Base-by-base conservation (phyloP, 2,329 filamentous ascomycete species). In the Stachybotrys echinatus region DNA sequence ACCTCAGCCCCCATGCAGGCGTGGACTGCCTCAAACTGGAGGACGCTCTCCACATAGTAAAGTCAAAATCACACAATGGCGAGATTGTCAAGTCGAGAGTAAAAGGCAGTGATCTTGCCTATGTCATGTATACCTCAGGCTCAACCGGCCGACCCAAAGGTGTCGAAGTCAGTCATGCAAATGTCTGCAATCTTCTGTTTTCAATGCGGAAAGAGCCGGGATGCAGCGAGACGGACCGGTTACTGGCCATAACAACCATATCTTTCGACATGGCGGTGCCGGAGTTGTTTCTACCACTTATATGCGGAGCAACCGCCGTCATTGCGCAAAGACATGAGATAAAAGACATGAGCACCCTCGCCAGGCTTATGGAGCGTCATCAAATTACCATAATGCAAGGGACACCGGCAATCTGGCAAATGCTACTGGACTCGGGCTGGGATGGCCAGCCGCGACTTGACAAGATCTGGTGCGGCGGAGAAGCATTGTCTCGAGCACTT, bases 61-160 rank as follows among this genome's bases (percentile, higher is more conserved):
- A 39, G 17, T 6, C 37, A 14, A 42, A 42, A 4, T 18, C 22
- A 6, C 23, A 46, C 17, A 45, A 14, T 17, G n/a, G n/a, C 18
- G 39, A 39, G 12, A 2, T 47, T n/a, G n/a, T n/a, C n/a, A 18
- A 39, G 18, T 10, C 42, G 37, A 20, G 31, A 20, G 23, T 38
- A 43, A 42, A 12, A 18, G n/a, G 18, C 23, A 23, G 54, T 10
- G 58, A 61, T 54, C 52, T 64, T 5, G 60, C 59, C 8, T 65
- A 64, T 54, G 54, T 71, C 12, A 61, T 71, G 31, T 72, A 65
- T 54, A 59, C 57, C 27, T 56, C 60, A 42, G 53, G 62, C 18
- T 55, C 57, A 20, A 61, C 65, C 42, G 55, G 62, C 34, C 56
- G 39, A 3, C 71, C 72, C 2, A 74, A 74, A 51, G 72, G 72